These are phyloP conservation scores for Cladobotryum protrusum DNA, from an alignment of 2,329 filamentous ascomycete species.

Conservation along the genomic window DNA sequence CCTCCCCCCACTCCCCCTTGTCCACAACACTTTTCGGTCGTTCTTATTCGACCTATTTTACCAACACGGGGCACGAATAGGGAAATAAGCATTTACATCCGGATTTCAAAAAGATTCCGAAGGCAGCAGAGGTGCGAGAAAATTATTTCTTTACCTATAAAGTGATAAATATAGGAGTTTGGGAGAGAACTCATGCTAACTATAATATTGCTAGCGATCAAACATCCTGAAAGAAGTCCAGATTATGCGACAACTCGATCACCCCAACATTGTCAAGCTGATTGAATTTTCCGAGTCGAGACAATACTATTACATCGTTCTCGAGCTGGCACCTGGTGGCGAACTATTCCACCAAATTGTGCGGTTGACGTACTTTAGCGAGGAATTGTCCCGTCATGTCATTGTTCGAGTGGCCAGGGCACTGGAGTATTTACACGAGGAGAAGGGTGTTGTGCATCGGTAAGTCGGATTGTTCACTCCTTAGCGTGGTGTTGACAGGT, in stretches of 20 bases:
- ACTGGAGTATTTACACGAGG: constrained; percentile 88
- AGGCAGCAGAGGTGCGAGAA: constrained; percentile 91
- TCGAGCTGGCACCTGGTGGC: constrained; percentile 90
- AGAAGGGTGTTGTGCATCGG: constrained; percentile 94
- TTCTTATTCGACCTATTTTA: constrained; percentile 15
- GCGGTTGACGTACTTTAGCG: constrained; percentile 95
- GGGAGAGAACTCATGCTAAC: constrained; percentile 20
- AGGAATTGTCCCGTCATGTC: constrained; percentile 88
- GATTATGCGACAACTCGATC: constrained; percentile 95
- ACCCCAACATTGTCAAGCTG: constrained; percentile 91
- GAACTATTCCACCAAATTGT: constrained; percentile 99
- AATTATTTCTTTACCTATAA: constrained; percentile 25
- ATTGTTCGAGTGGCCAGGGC: constrained; percentile 94
- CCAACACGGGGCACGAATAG: constrained; percentile 50
- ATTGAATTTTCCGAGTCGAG: constrained; percentile 89
- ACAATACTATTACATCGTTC: constrained; percentile 96
- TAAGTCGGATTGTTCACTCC: constrained; percentile 40
- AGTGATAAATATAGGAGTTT: no score
- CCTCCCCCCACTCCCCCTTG: constrained; percentile 13
- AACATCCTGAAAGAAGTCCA: constrained; percentile 98
- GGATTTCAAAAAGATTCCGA: constrained; percentile 90
- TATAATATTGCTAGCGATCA: constrained; percentile 60
- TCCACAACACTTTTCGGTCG: constrained; percentile 1
- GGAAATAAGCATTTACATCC: constrained; percentile 89
- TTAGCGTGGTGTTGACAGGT: constrained; percentile 6